phyloP scores from a whole-genome alignment of 805 yeast genomes.

The Candida loeiensis region DNA sequence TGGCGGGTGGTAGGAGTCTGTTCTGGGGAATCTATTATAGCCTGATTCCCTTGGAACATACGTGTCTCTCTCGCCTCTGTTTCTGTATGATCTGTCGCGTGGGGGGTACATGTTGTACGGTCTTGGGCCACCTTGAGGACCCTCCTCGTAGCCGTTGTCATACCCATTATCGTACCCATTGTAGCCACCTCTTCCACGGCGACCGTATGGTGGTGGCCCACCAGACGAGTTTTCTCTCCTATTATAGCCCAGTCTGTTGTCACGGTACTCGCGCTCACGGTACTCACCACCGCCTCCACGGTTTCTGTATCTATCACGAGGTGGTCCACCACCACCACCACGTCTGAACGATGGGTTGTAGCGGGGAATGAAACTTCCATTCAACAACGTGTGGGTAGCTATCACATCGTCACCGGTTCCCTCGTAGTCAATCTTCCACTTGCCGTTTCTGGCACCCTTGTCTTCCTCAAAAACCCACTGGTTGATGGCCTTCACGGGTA shows the following conservation, averaged over 20 bases:
- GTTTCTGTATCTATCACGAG: slow-evolving; percentile 9
- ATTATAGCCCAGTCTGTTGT: slow-evolving; percentile 2
- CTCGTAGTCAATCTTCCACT: slow-evolving; percentile 42
- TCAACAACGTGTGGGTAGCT: slow-evolving; percentile 30
- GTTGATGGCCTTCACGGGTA: slow-evolving; percentile 44
- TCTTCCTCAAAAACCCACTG: slow-evolving; percentile 47
- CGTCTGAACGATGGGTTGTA: slow-evolving; percentile 11
- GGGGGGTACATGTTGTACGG: slow-evolving; percentile 13
- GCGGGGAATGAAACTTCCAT: slow-evolving; percentile 16
- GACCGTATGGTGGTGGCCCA: slow-evolving; percentile 9
- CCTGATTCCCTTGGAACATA: slow-evolving; percentile 11
- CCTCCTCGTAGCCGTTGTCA: slow-evolving; percentile 7
- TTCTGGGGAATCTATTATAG: slow-evolving; percentile 8
- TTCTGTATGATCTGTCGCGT: slow-evolving; percentile 6
- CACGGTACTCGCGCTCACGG: slow-evolving; percentile 7
- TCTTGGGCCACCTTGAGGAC: slow-evolving; percentile 11
- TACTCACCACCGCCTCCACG: slow-evolving; percentile 10
- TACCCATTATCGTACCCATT: slow-evolving; percentile 5
- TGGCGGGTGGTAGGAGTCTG: slow-evolving; percentile 13
- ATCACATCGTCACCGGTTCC: slow-evolving; percentile 30
- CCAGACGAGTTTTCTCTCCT: slow-evolving; percentile 6
- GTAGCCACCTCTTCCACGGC: slow-evolving; percentile 6
- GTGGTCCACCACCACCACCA: slow-evolving; percentile 7
- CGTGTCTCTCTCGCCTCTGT: slow-evolving; percentile 11
- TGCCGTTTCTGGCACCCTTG: slow-evolving; percentile 41